Evolutionary conservation across 2,329 filamentous ascomycete genomes (phyloP).

Genomic region (Trichoderma polysporum): DNA sequence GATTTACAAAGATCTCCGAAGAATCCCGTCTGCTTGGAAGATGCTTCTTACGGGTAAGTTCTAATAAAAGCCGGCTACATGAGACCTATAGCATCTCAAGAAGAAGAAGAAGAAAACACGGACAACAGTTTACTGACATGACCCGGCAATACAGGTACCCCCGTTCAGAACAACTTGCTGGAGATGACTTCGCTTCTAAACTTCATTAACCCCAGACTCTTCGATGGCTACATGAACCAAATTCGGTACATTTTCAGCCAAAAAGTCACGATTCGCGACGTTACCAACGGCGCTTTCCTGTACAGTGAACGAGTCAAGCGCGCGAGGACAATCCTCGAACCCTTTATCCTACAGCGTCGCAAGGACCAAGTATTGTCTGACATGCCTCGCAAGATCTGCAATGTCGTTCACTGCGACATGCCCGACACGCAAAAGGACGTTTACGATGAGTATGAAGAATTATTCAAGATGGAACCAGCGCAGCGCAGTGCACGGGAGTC

Average conservation of each 20-base stretch:
- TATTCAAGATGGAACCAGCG: conserved; percentile 63
- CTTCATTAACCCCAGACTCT: conserved; percentile 90
- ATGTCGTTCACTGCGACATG: conserved; percentile 79
- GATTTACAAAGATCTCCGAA: conserved; percentile 74
- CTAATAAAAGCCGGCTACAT: background rate
- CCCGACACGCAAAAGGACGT: conserved; percentile 68
- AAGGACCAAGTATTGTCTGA: conserved; percentile 89
- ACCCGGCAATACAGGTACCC: conserved; percentile 65
- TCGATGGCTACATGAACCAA: conserved; percentile 72
- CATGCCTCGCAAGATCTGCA: conserved; percentile 75
- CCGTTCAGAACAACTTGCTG: conserved; percentile 89
- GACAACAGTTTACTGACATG: conserved; percentile 24
- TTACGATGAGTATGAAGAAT: conserved; percentile 65
- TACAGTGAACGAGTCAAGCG: conserved; percentile 84
- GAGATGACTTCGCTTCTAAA: conserved; percentile 87
- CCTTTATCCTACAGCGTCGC: conserved; percentile 90
- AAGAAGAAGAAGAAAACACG: background rate
- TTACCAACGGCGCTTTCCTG: conserved; percentile 76
- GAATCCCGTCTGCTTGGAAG: conserved; percentile 77
- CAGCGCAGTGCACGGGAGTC: conserved; percentile 48
- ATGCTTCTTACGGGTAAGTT: conserved; percentile 62
- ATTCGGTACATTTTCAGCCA: conserved; percentile 88
- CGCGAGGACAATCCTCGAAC: conserved; percentile 88
- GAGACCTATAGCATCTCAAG: background rate
- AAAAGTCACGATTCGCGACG: conserved; percentile 80